Conservation (phyloP, 176 grass and related monocot species). For the Ensete ventricosum region DNA sequence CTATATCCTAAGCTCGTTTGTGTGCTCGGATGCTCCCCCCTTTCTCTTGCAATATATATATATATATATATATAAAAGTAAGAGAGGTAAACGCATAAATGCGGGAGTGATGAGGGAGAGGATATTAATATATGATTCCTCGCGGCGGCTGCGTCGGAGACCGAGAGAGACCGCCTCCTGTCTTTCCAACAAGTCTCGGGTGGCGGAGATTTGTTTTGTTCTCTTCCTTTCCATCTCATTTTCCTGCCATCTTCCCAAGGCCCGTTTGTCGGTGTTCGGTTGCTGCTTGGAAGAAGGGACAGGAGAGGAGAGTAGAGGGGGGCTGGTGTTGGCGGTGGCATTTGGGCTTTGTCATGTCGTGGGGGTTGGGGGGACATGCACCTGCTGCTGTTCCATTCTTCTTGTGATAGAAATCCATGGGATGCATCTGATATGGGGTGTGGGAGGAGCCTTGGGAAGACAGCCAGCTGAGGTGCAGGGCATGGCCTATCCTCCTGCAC, state of each 20-base stretch:
- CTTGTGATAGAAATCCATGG: conserved; percentile 2
- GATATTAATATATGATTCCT: neutral
- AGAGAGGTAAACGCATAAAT: neutral
- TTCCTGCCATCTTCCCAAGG: conserved; percentile 1
- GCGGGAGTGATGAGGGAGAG: neutral
- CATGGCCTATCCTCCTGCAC: neutral
- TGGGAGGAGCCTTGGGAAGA: neutral
- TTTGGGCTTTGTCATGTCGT: neutral
- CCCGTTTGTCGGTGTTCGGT: neutral
- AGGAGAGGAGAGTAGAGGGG: neutral
- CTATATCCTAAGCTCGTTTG: too few species aligned
- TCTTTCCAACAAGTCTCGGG: neutral
- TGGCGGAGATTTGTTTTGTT: neutral
- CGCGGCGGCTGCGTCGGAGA: neutral
- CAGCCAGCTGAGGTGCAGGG: neutral
- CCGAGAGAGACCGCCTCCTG: neutral
- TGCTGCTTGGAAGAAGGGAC: neutral
- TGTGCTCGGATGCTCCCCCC: too few species aligned
- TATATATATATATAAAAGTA: neutral
- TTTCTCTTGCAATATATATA: too few species aligned
- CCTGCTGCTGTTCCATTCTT: neutral
- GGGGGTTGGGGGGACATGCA: neutral
- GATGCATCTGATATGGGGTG: neutral
- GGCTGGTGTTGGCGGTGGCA: neutral
- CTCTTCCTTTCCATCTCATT: neutral